A percentile compares a stretch with the other conserved stretches of the same genome.
These are phyloP conservation scores for Mortierella hygrophila DNA, from an alignment of 192 early-diverging fungal species.

Conservation along the genomic window DNA sequence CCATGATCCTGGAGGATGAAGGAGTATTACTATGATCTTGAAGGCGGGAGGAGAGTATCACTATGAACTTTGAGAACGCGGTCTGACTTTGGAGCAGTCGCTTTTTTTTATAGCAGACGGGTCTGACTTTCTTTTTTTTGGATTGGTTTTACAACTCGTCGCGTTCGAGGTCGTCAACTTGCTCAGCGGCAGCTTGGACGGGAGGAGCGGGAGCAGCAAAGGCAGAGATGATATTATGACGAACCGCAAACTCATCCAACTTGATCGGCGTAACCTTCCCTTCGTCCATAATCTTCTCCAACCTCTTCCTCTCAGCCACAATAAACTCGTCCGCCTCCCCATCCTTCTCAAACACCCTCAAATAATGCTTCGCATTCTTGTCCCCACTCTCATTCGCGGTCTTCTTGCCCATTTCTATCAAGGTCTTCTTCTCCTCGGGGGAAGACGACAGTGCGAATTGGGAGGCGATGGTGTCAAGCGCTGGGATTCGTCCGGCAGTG, in stretches of 20 bases:
- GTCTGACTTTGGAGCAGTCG: neutral
- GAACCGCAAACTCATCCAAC: conserved; percentile 83
- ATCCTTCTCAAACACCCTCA: conserved; percentile 91
- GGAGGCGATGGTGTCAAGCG: conserved; percentile 65
- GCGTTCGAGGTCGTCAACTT: neutral
- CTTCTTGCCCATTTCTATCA: conserved; percentile 60
- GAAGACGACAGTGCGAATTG: conserved; percentile 53
- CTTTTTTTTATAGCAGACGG: neutral
- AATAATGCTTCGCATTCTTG: conserved; percentile 79
- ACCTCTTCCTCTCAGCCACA: conserved; percentile 78
- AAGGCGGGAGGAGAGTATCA: too few species aligned
- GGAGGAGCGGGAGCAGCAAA: conserved; percentile 18
- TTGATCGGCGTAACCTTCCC: conserved; percentile 76
- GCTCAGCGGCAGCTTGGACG: neutral
- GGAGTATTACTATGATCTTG: neutral
- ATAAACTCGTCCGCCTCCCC: conserved; percentile 75
- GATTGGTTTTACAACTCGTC: neutral
- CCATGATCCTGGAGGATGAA: neutral
- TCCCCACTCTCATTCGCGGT: conserved; percentile 52
- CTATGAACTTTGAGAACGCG: too few species aligned
- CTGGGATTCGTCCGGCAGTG: conserved; percentile 69
- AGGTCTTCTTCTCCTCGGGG: conserved; percentile 56
- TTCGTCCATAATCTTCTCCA: conserved; percentile 76
- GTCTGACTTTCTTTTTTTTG: neutral
- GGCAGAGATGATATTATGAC: conserved; percentile 82